phyloP scores from a whole-genome alignment of 2,329 filamentous ascomycete species.

The Monosporascus cannonballus region DNA sequence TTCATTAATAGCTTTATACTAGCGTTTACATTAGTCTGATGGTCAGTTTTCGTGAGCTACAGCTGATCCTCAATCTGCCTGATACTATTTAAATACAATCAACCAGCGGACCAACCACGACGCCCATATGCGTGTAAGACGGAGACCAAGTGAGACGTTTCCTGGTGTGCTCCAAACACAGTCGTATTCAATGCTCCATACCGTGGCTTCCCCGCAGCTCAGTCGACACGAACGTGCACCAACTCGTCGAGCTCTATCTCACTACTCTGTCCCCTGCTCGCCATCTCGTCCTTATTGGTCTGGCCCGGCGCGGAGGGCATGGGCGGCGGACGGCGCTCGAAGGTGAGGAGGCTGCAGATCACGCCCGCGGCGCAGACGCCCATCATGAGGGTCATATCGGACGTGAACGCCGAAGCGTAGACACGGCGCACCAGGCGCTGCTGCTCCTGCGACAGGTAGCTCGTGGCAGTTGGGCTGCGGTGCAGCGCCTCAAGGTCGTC shows the following conservation, averaged over 20 bases:
- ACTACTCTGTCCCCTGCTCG: conserved; percentile 16
- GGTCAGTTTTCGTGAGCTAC: no score
- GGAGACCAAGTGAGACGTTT: no score
- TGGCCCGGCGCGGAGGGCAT: conserved; percentile 17
- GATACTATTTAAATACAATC: no score
- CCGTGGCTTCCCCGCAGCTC: background rate
- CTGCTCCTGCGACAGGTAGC: conserved; percentile 27
- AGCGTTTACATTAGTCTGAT: no score
- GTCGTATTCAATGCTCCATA: no score
- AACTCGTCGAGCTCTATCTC: conserved; percentile 26
- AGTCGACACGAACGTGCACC: background rate
- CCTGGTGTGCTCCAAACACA: no score
- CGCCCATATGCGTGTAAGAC: no score
- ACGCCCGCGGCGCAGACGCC: conserved; percentile 37
- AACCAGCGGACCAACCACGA: no score
- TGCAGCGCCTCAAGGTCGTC: conserved; percentile 36
- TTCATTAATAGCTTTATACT: no score
- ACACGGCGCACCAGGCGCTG: conserved; percentile 31
- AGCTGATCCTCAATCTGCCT: no score
- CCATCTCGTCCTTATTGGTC: conserved; percentile 19
- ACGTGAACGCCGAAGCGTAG: conserved; percentile 40
- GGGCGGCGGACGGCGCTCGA: conserved; percentile 34
- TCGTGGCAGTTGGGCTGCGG: conserved; percentile 35
- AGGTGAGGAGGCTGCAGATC: conserved; percentile 36
- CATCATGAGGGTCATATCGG: conserved; percentile 41